These are phyloP conservation scores for Rhodomyrtus tomentosa DNA, from an alignment of 345 rosid genomes.

Conservation along the genomic window DNA sequence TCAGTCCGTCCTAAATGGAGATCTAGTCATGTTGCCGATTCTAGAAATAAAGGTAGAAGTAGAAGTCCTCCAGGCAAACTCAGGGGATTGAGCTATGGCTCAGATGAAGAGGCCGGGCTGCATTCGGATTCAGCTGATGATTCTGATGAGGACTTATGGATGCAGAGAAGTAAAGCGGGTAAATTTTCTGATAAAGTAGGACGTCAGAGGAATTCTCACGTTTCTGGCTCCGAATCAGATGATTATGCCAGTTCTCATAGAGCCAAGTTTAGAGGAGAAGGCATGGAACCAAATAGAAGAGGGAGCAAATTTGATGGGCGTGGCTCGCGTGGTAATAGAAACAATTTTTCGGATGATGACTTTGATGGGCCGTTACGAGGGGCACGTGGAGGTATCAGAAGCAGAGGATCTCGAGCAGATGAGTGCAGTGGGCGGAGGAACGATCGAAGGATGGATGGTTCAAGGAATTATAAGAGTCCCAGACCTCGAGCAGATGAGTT, in stretches of 20 bases:
- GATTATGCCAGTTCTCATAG: slow-evolving; percentile 1
- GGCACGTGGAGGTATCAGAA: background rate
- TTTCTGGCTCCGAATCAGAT: slow-evolving; percentile 22
- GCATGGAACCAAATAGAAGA: slow-evolving; percentile 8
- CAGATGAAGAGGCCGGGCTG: slow-evolving; percentile 48
- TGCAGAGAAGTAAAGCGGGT: slow-evolving; percentile 13
- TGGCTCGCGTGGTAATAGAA: background rate
- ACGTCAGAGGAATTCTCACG: slow-evolving; percentile 24
- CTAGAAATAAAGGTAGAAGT: slow-evolving; percentile 15
- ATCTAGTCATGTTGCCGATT: slow-evolving; percentile 58
- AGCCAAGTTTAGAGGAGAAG: slow-evolving; percentile 13
- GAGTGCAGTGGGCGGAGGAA: background rate
- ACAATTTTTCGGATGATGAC: background rate
- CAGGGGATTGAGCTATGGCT: slow-evolving; percentile 49
- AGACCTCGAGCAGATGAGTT: slow-evolving; percentile 13
- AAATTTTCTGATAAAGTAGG: slow-evolving; percentile 15
- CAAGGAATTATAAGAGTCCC: slow-evolving; percentile 8
- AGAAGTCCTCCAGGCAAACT: slow-evolving; percentile 22
- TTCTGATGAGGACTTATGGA: slow-evolving; percentile 15
- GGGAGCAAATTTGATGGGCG: background rate
- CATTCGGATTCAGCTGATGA: slow-evolving; percentile 41
- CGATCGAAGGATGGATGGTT: slow-evolving; percentile 12
- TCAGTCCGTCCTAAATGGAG: slow-evolving; percentile 55
- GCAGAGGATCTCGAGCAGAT: background rate
- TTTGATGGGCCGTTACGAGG: background rate